Base-by-base conservation (phyloP, 2,329 filamentous ascomycete species). In the Trichophaea hybrida region DNA sequence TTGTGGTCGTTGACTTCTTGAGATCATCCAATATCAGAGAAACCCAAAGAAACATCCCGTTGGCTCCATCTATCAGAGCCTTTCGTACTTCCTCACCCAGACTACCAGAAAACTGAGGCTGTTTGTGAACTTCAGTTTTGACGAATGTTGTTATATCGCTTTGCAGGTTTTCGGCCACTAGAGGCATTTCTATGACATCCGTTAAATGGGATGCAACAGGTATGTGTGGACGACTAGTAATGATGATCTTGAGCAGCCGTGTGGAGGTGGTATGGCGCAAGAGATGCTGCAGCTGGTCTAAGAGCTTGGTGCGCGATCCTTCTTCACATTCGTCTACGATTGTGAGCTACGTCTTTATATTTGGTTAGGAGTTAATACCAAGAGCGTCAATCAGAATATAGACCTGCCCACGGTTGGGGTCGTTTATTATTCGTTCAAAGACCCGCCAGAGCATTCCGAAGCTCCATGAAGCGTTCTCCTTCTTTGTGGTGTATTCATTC, bases 1-100 rank as follows among this genome's bases (percentile, higher is more conserved):
- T 61, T 31, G 55, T 54, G 4, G 55, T 57, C 7, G 37, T 37
- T 6, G 59, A 53, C 15, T 17, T 49, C 34, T 40, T 33, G 10
- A 61, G 37, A 15, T 55, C 52, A 7, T 55, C 61, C 40, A 63
- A 56, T 5, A 63, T 56, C 35, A 63, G 57, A 34, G 61, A 63
- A 55, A 59, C 52, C 61, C 61, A 63, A 43, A 61, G 53, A 55
- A 63, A 63, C 34, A 60, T 61, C 43, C 61, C 57, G 6, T 49
- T 10, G 7, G 61, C 61, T 4, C 57, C 40, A n/a, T 24, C 57
- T 5, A 63, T 49, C 33, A 63, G 56, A 5, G 35, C 33, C 6
- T 55, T 24, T 40, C 50, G 37, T 55, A 61, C 52, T 49, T 55
- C 55, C 12, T 43, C 17, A 31, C 34, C 32, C 15, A 61, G 24